A percentile compares a stretch with the other conserved stretches of the same genome.
Evolutionary conservation across 176 grass and related monocot genomes (phyloP).

Genomic region (Hordeum marinum): DNA sequence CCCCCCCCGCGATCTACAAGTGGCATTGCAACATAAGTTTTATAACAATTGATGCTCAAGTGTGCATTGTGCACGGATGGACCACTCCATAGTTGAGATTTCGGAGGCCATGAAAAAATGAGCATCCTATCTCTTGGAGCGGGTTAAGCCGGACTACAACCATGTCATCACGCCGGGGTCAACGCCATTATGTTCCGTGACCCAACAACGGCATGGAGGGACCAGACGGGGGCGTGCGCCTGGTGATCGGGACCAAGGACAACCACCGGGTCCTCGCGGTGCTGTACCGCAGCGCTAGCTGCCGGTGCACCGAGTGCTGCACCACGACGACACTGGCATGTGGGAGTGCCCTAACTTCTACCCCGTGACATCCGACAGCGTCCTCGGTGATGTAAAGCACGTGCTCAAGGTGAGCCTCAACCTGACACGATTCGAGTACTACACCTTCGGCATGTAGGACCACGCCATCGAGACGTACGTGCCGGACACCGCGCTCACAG

Average conservation of each 20-base stretch:
- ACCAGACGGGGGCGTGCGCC: slow-evolving; percentile 35
- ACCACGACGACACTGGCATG: slow-evolving; percentile 62
- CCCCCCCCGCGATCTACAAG: no score
- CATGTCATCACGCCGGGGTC: slow-evolving; percentile 34
- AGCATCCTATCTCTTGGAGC: slow-evolving; percentile 40
- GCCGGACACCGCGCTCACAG: slow-evolving; percentile 32
- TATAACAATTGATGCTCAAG: no score
- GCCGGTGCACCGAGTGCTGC: slow-evolving; percentile 15
- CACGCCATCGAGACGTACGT: slow-evolving; percentile 41
- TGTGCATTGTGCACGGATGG: no score
- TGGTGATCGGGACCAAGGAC: slow-evolving; percentile 43
- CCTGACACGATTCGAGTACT: slow-evolving; percentile 50
- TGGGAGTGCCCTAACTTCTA: slow-evolving; percentile 87
- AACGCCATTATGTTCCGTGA: slow-evolving; percentile 57
- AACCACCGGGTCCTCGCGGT: slow-evolving; percentile 27
- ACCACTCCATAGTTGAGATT: no score
- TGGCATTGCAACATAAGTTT: no score
- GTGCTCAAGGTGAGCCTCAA: no score
- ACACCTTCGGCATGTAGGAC: slow-evolving; percentile 61
- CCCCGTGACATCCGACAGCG: slow-evolving; percentile 27
- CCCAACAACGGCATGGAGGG: slow-evolving; percentile 69
- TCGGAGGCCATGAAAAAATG: no score
- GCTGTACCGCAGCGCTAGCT: slow-evolving; percentile 45
- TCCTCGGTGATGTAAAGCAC: background rate
- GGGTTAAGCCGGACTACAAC: slow-evolving; percentile 78